Conservation (phyloP, 2,329 filamentous ascomycete genomes). For the Hirsutella minnesotensis region DNA sequence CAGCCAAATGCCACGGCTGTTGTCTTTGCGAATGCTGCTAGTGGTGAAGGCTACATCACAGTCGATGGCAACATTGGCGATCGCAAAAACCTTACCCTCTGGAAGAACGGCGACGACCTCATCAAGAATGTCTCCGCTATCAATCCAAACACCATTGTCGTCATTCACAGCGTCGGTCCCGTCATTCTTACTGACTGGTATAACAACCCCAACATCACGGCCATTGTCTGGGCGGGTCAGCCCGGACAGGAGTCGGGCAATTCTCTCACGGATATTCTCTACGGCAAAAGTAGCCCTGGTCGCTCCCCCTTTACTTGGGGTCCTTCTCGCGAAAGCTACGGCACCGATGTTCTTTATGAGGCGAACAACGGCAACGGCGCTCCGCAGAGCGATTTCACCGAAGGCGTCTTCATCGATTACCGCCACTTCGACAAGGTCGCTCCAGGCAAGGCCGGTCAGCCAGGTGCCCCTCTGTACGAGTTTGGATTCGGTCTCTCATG, state of each 20-base stretch:
- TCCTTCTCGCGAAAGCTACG: slow-evolving; percentile 53
- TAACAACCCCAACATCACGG: slow-evolving; percentile 66
- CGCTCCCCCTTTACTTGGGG: slow-evolving; percentile 77
- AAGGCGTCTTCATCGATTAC: slow-evolving; percentile 69
- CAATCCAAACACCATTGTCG: slow-evolving; percentile 82
- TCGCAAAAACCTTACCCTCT: slow-evolving; percentile 84
- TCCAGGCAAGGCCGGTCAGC: slow-evolving; percentile 16
- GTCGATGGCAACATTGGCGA: slow-evolving; percentile 80
- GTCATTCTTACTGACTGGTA: slow-evolving; percentile 68
- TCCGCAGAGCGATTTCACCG: slow-evolving; percentile 62
- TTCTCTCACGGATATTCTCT: slow-evolving; percentile 70
- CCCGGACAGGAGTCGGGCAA: slow-evolving; percentile 80
- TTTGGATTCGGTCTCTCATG: slow-evolving; percentile 76
- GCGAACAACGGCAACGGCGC: slow-evolving; percentile 55
- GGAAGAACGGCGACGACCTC: slow-evolving; percentile 69
- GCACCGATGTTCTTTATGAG: slow-evolving; percentile 52
- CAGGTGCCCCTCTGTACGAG: slow-evolving; percentile 56
- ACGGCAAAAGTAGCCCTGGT: slow-evolving; percentile 67
- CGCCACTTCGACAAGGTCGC: slow-evolving; percentile 53
- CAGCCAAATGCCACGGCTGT: slow-evolving; percentile 59
- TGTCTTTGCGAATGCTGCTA: slow-evolving; percentile 81
- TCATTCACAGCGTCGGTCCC: slow-evolving; percentile 77
- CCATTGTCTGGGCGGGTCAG: slow-evolving; percentile 70
- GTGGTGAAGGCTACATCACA: slow-evolving; percentile 76
- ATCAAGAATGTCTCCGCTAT: slow-evolving; percentile 67